Percentiles rank a stretch among this genome's conserved stretches.
phyloP scores from a whole-genome alignment of 1,284 basidiomycete species.

The Ganoderma meredithae region DNA sequence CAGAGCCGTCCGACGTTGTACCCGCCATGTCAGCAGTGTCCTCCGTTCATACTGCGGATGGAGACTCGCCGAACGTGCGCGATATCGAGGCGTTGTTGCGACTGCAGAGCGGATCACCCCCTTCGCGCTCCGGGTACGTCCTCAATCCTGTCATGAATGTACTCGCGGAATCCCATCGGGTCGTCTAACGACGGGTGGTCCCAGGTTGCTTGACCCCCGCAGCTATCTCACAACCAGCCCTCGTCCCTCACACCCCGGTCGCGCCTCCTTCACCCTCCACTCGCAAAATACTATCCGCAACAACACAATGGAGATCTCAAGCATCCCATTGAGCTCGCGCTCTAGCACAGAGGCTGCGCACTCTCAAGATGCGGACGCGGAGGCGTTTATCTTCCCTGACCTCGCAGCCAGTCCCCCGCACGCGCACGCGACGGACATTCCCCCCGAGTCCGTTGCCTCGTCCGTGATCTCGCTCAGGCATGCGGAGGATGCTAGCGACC shows the following conservation, averaged over 20 bases:
- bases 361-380: conserved; percentile 15
- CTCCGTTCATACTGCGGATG: conserved; percentile 2
- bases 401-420: conserved; percentile 28
- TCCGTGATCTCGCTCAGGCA: conserved; percentile 38
- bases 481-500: conserved; percentile 34
- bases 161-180: no score
- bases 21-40: conserved; percentile 10
- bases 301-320: conserved; percentile 69
- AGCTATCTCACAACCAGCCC: conserved; percentile 45
- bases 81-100: conserved; percentile 29
- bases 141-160: not conserved
- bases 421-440: conserved; percentile 13
- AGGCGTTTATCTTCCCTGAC: conserved; percentile 51
- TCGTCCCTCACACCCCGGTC: conserved; percentile 38
- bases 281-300: conserved; percentile 70
- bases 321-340: conserved; percentile 50
- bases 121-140: conserved; percentile 27
- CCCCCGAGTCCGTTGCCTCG: conserved; percentile 35
- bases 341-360: conserved; percentile 3
- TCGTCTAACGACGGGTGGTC: not conserved
- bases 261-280: conserved; percentile 46
- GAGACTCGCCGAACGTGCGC: conserved; percentile 22
- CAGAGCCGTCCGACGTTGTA: conserved; percentile 7
- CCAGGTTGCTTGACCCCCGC: conserved; percentile 5
- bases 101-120: conserved; percentile 29